Conservation (phyloP, 306 rosid genomes). For the Cicer chorassanicum region DNA sequence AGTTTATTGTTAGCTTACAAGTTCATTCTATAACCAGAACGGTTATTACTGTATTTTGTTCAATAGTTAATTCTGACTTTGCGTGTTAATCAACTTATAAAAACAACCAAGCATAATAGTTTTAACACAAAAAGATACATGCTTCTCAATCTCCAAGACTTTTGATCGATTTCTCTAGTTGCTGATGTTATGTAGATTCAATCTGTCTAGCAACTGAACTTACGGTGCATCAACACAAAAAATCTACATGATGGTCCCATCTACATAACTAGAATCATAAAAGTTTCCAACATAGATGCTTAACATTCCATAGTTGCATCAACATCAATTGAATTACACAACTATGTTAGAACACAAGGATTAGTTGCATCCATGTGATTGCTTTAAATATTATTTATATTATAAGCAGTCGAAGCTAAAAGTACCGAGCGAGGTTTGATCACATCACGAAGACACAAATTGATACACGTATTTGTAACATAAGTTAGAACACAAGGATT, state of each 20-base stretch:
- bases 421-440: not conserved
- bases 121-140: not conserved
- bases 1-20: no score
- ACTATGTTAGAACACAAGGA: constrained; percentile 14
- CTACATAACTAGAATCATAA: constrained; percentile 26
- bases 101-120: constrained; percentile 15
- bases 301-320: constrained; percentile 30
- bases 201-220: constrained; percentile 19
- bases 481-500: constrained; percentile 7
- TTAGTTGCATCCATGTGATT: constrained; percentile 18
- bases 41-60: not conserved
- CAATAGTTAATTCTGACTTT: not conserved
- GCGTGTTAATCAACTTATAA: not conserved
- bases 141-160: constrained; percentile 8
- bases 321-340: not conserved
- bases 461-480: constrained; percentile 5
- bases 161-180: not conserved
- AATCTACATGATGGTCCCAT: constrained; percentile 1
- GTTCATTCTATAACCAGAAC: no score
- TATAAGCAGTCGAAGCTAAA: constrained; percentile 5
- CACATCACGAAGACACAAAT: constrained; percentile 16
- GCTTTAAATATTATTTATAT: not conserved
- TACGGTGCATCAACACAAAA: constrained; percentile 29
- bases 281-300: not conserved
- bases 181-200: constrained; percentile 13